Evolutionary conservation across 2,329 filamentous ascomycete species (phyloP).

Genomic region (Sclerotinia spermophila): DNA sequence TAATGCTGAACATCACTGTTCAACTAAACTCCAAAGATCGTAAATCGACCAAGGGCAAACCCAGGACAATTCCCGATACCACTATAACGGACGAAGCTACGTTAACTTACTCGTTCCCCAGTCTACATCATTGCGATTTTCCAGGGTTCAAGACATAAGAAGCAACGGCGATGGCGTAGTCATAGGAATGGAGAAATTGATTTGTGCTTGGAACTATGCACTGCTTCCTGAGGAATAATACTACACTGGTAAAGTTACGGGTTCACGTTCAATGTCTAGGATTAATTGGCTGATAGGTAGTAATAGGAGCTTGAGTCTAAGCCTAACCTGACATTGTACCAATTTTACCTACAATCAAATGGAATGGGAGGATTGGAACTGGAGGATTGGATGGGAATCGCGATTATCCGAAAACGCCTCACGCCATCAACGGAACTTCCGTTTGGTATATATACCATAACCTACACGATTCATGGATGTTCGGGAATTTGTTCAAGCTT

Average conservation of each 20-base stretch:
- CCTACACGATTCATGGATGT: conserved; percentile 5
- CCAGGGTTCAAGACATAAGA: background rate
- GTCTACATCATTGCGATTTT: background rate
- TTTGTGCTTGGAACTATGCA: conserved; percentile 7
- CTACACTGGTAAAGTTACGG: background rate
- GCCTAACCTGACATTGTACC: background rate
- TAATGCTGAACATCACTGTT: background rate
- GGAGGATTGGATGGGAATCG: background rate
- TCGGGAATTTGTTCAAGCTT: conserved; percentile 9
- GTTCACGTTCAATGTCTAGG: background rate
- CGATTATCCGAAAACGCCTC: conserved; percentile 2
- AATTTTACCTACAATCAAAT: background rate
- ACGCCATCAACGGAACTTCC: background rate
- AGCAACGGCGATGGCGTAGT: background rate
- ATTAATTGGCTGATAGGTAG: background rate
- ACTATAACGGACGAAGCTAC: background rate
- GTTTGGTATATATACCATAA: background rate
- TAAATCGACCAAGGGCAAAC: background rate
- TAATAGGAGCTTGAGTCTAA: background rate
- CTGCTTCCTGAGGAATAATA: background rate
- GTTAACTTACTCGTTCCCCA: background rate
- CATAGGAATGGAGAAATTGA: background rate
- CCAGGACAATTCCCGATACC: background rate
- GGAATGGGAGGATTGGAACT: background rate
- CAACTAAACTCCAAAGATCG: background rate